Conservation (phyloP, 2,329 filamentous ascomycete genomes). For the Penicillium sclerotigenum region DNA sequence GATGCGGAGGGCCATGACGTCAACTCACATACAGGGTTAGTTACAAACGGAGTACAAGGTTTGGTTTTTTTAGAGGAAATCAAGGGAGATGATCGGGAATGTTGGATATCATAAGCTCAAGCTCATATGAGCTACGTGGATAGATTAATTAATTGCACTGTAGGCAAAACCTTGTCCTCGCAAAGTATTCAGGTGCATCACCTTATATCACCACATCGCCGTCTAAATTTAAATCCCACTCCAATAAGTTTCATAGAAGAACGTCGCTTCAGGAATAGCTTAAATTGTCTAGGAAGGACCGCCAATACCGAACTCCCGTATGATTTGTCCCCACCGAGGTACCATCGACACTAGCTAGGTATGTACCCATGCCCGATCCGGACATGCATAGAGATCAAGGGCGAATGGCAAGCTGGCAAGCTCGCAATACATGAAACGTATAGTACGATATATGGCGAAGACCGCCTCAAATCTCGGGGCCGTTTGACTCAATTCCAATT, state of each 20-base stretch:
- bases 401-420: background rate
- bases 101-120: background rate
- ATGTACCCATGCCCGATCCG: background rate
- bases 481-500: background rate
- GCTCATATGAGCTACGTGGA: background rate
- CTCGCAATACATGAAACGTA: background rate
- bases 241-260: background rate
- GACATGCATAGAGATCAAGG: background rate
- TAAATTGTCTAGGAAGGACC: background rate
- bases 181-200: background rate
- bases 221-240: background rate
- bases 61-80: background rate
- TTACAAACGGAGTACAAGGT: slow-evolving; percentile 1
- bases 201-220: background rate
- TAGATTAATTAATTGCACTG: background rate
- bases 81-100: background rate
- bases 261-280: background rate
- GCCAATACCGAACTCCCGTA: background rate
- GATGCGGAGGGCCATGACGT: slow-evolving; percentile 9
- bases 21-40: background rate
- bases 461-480: background rate
- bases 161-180: background rate
- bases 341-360: background rate
- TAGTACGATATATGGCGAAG: background rate
- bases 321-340: background rate